Conservation (phyloP, 1,284 basidiomycete species). For the Anthracocystis setariae region DNA sequence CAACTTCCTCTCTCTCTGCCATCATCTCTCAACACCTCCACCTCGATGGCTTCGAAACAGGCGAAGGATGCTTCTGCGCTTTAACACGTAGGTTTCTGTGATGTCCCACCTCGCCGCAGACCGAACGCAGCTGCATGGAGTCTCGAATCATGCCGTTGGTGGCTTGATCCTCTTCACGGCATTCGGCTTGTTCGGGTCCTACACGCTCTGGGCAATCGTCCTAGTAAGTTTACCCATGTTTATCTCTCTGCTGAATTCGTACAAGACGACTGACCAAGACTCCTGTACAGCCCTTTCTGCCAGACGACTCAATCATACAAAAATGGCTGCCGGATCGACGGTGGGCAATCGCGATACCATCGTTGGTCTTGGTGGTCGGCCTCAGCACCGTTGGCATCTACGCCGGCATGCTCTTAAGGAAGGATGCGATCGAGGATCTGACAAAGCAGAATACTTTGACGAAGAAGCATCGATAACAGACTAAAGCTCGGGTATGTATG, state of each 20-base stretch:
- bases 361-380: conserved; percentile 25
- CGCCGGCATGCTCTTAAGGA: conserved; percentile 19
- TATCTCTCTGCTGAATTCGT: neutral
- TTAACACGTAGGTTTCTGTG: neutral
- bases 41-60: neutral
- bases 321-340: conserved; percentile 22
- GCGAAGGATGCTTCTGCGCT: neutral
- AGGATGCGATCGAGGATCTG: conserved; percentile 17
- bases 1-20: conserved; percentile 1
- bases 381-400: conserved; percentile 34
- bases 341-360: conserved; percentile 34
- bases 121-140: conserved; percentile 8
- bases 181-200: conserved; percentile 15
- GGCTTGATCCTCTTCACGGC: conserved; percentile 19
- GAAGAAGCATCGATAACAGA: neutral
- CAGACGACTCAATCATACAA: conserved; percentile 25
- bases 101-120: conserved; percentile 5
- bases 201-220: conserved; percentile 37
- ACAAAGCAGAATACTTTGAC: neutral
- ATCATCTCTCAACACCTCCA: neutral
- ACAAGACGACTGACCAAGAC: neutral
- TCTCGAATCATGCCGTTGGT: conserved; percentile 23
- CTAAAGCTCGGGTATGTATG: neutral
- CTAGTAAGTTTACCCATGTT: conserved; percentile 18
- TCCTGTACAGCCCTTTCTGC: conserved; percentile 48